Evolutionary conservation across 208 protist species (phyloP).

Genomic region (Kentomonas sorsogonicus): DNA sequence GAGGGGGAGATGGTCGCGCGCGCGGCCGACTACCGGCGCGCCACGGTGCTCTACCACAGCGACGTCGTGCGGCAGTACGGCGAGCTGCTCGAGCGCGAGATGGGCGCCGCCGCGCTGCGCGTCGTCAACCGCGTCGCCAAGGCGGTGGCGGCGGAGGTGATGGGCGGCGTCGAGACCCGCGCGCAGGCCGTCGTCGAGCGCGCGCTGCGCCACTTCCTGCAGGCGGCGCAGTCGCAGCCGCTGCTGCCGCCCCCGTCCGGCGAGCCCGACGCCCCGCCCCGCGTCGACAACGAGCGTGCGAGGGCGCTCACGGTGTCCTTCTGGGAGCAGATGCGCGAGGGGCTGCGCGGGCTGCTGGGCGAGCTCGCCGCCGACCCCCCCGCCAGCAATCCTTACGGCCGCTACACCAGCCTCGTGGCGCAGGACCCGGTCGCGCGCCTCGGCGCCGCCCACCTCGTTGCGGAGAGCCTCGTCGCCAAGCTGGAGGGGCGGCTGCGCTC

Average conservation of each 20-base stretch:
- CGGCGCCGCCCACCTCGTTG: slow-evolving; percentile 44
- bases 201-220: slow-evolving; percentile 37
- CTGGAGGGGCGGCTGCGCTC: slow-evolving; percentile 48
- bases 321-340: slow-evolving; percentile 43
- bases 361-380: slow-evolving; percentile 28
- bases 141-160: slow-evolving; percentile 41
- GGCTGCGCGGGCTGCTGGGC: slow-evolving; percentile 30
- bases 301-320: slow-evolving; percentile 44
- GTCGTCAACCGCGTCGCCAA: slow-evolving; percentile 52
- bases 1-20: slow-evolving; percentile 47
- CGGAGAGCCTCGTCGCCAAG: slow-evolving; percentile 52
- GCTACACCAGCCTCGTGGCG: slow-evolving; percentile 42
- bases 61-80: slow-evolving; percentile 34
- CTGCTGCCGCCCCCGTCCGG: slow-evolving; percentile 13
- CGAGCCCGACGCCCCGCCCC: slow-evolving; percentile 12
- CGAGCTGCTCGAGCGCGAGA: slow-evolving; percentile 44
- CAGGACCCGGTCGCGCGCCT: slow-evolving; percentile 48
- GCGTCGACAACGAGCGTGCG: slow-evolving; percentile 51
- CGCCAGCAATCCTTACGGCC: slow-evolving; percentile 35
- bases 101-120: slow-evolving; percentile 40
- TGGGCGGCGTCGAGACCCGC: slow-evolving; percentile 37
- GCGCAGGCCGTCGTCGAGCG: slow-evolving; percentile 49
- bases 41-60: slow-evolving; percentile 66
- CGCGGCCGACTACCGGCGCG: slow-evolving; percentile 32
- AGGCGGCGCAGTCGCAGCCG: slow-evolving; percentile 46